Conservation (phyloP, 805 yeast genomes). For the Clavispora asparagi region DNA sequence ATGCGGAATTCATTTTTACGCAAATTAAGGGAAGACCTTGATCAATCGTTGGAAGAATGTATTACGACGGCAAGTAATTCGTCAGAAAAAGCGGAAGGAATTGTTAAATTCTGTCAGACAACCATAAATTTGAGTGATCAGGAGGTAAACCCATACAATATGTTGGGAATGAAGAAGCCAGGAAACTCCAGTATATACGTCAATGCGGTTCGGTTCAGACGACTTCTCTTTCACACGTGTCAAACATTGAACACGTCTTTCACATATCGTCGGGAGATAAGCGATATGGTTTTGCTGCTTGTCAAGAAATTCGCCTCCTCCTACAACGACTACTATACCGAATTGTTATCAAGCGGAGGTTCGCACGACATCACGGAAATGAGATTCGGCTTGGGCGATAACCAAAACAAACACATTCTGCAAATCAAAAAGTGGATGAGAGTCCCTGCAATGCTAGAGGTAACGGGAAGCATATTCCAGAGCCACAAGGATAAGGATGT, state of each 20-base stretch:
- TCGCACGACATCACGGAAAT: slow-evolving; percentile 15
- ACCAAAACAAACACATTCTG: slow-evolving; percentile 18
- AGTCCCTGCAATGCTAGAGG: slow-evolving; percentile 24
- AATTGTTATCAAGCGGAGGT: slow-evolving; percentile 30
- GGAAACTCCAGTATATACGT: slow-evolving; percentile 21
- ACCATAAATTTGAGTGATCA: slow-evolving; percentile 4
- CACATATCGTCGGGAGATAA: slow-evolving; percentile 53
- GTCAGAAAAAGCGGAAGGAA: background rate
- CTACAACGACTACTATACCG: slow-evolving; percentile 31
- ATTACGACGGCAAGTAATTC: slow-evolving; percentile 10
- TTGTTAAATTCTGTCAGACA: slow-evolving; percentile 7
- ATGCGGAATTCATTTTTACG: slow-evolving; percentile 64
- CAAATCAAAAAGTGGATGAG: slow-evolving; percentile 30
- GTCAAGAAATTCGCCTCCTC: slow-evolving; percentile 28
- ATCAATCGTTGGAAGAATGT: slow-evolving; percentile 44
- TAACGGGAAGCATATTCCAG: slow-evolving; percentile 11
- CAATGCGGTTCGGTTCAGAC: slow-evolving; percentile 43
- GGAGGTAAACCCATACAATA: background rate
- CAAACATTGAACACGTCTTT: slow-evolving; percentile 55
- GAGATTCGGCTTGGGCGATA: slow-evolving; percentile 1
- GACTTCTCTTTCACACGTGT: slow-evolving; percentile 44
- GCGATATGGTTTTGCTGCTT: slow-evolving; percentile 38
- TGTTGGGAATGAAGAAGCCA: background rate
- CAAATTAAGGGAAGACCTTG: slow-evolving; percentile 53
- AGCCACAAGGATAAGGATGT: slow-evolving; percentile 1